Evolutionary conservation across 345 rosid genomes (phyloP).

Genomic region (Heritiera littoralis): DNA sequence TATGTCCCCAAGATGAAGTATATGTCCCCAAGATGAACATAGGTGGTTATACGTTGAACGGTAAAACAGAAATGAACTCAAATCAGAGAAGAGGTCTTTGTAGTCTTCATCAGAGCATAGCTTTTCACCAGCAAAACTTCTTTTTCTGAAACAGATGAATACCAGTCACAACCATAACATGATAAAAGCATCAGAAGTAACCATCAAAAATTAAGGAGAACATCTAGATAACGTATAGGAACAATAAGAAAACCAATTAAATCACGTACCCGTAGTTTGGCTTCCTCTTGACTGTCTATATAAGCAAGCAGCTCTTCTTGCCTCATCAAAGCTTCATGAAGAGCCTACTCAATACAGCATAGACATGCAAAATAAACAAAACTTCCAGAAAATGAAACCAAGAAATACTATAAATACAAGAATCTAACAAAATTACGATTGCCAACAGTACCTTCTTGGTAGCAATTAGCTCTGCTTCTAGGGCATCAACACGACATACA

Average conservation of each 20-base stretch:
- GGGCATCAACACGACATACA: conserved; percentile 94
- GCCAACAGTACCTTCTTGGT: conserved; percentile 74
- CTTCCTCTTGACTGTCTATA: conserved; percentile 83
- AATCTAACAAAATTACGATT: not conserved
- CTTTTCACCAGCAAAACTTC: conserved; percentile 60
- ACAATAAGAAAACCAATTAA: not conserved
- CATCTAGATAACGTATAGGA: not conserved
- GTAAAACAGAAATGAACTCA: conserved; percentile 1
- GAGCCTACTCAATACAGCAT: conserved; percentile 52
- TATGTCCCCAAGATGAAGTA: conserved; percentile 19
- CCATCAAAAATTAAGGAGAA: not conserved
- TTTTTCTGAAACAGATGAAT: conserved; percentile 47
- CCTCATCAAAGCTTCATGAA: conserved; percentile 88
- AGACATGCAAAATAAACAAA: not conserved
- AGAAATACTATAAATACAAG: not conserved
- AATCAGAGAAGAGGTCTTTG: not conserved
- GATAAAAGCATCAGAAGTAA: not conserved
- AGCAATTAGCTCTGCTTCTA: conserved; percentile 98
- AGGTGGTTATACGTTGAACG: conserved; percentile 6
- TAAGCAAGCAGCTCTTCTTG: conserved; percentile 96
- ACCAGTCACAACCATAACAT: not conserved
- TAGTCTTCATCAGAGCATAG: conserved; percentile 18
- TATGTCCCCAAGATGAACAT: conserved; percentile 18
- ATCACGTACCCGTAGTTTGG: conserved; percentile 59
- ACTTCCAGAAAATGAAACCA: not conserved